Evolutionary conservation across 352 stramenopile species (phyloP), one percentile per base, ranked within the genome.

Genomic region (Pythium sp.): DNA sequence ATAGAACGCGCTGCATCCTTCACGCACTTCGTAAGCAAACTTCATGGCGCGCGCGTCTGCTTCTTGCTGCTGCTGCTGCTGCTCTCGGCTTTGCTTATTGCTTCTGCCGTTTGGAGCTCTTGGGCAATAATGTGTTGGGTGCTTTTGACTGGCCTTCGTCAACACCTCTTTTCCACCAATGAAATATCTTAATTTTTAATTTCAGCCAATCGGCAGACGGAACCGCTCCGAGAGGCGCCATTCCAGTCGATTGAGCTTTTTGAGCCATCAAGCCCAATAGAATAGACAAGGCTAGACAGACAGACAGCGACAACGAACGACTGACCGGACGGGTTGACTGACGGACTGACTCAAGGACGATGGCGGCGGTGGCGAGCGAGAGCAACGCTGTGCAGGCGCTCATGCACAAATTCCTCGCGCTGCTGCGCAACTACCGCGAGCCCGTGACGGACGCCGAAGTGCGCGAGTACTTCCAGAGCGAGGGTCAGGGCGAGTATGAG

Each of bases 1-100:
- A 46, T 14, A 67, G 2, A n/a, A 15, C 24, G 38, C 26, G 14
- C 15, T 22, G 51, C 11, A 5, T 12, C 20, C 26, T 41, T 5
- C 2, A 65, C 71, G 38, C 69, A 92, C 84, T 71, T 92, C 84
- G 77, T 96, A 96, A 15, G 86, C 84, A 69, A 96, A 96, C 89
- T 96, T 96, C 89, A 96, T 94, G 54, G 62, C 65, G 14, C 54
- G 51, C 51, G 55, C 32, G 43, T 22, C 43, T 22, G 32, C 57
- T 69, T 53, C 38, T 43, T 47, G 58, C 20, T 47, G 30, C 30
- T 34, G 30, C 30, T 34, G 30, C 30, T 26, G 24, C 24, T 46
- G 58, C n/a, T 49, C 55, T 47, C 46, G 15, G 41, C 47, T 55
- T 65, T 66, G 15, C 61, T 51, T 22, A 46, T 15, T 43, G 54